A percentile compares a stretch with the other conserved stretches of the same genome.
Evolutionary conservation across 805 yeast species (phyloP).

Genomic region (Ogataea allantospora): DNA sequence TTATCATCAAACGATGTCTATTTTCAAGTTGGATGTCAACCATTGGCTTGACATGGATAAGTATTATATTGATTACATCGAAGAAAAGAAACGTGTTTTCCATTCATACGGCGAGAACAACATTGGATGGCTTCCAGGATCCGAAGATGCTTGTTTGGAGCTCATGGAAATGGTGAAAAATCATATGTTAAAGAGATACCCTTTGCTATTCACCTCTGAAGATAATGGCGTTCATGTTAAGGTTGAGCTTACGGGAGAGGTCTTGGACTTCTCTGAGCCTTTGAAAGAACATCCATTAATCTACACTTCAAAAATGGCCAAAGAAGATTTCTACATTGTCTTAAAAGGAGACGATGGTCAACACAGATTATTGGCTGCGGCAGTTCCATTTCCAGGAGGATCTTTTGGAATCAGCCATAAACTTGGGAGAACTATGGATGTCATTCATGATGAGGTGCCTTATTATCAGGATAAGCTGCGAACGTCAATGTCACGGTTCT

Average conservation of each 20-base stretch:
- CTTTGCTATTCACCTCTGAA: conserved; percentile 52
- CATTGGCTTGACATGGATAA: conserved; percentile 83
- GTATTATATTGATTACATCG: conserved; percentile 63
- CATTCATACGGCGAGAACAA: conserved; percentile 58
- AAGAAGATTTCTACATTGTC: conserved; percentile 72
- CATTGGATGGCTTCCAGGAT: conserved; percentile 65
- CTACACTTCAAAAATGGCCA: conserved; percentile 65
- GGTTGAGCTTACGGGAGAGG: conserved; percentile 62
- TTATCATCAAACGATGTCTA: conserved; percentile 76
- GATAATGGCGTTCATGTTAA: conserved; percentile 52
- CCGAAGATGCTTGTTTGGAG: conserved; percentile 59
- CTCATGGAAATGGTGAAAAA: conserved; percentile 60
- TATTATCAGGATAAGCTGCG: conserved; percentile 64
- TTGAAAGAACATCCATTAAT: conserved; percentile 62
- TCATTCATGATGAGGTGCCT: conserved; percentile 68
- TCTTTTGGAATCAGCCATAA: conserved; percentile 61
- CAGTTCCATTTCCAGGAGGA: conserved; percentile 80
- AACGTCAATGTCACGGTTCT: conserved; percentile 73
- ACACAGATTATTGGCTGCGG: conserved; percentile 70
- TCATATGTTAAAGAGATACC: conserved; percentile 63
- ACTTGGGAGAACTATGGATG: conserved; percentile 59
- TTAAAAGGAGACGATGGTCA: conserved; percentile 49
- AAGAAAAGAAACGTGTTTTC: conserved; percentile 59
- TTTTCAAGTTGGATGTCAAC: conserved; percentile 66
- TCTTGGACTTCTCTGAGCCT: conserved; percentile 58